These are phyloP conservation scores for Alternaria burnsii DNA, from an alignment of 2,329 filamentous ascomycete genomes.

Conservation along the genomic window DNA sequence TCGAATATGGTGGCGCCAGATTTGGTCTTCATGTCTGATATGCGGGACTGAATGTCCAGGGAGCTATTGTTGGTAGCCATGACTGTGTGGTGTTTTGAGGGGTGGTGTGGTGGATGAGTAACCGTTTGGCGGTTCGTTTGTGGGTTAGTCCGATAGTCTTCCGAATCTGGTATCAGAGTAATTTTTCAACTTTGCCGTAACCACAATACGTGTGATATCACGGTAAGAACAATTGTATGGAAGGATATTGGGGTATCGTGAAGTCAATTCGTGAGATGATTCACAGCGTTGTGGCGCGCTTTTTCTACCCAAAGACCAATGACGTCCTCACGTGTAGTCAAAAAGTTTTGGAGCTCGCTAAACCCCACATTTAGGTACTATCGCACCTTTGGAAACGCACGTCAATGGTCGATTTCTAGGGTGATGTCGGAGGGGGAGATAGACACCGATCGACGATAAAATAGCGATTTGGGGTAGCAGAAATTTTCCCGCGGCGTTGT, in stretches of 20 bases:
- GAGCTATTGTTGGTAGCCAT: slow-evolving; percentile 30
- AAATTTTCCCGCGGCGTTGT: slow-evolving; percentile 21
- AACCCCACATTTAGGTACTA: slow-evolving; percentile 34
- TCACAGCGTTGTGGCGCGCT: slow-evolving; percentile 18
- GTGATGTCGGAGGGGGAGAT: slow-evolving; percentile 10
- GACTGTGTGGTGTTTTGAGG: slow-evolving; percentile 1
- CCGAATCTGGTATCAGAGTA: slow-evolving; percentile 4
- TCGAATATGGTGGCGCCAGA: slow-evolving; percentile 33
- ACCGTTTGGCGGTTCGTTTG: not conserved
- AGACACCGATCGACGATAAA: slow-evolving; percentile 19
- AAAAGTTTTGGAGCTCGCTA: slow-evolving; percentile 37
- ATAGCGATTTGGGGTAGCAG: slow-evolving; percentile 11
- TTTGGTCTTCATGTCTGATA: slow-evolving; percentile 31
- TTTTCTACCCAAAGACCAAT: slow-evolving; percentile 26
- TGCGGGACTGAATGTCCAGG: slow-evolving; percentile 36
- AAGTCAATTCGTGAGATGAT: slow-evolving; percentile 2
- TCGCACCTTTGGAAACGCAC: slow-evolving; percentile 26
- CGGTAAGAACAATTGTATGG: not conserved
- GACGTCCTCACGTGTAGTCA: slow-evolving; percentile 33
- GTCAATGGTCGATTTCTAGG: slow-evolving; percentile 22
- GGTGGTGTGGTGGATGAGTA: not conserved
- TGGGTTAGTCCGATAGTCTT: slow-evolving; percentile 16
- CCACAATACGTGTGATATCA: not conserved
- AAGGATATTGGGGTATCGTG: not conserved
- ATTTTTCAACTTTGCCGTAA: not conserved